Conservation (phyloP, 2,329 filamentous ascomycete genomes). For the Chaetomium sp. region DNA sequence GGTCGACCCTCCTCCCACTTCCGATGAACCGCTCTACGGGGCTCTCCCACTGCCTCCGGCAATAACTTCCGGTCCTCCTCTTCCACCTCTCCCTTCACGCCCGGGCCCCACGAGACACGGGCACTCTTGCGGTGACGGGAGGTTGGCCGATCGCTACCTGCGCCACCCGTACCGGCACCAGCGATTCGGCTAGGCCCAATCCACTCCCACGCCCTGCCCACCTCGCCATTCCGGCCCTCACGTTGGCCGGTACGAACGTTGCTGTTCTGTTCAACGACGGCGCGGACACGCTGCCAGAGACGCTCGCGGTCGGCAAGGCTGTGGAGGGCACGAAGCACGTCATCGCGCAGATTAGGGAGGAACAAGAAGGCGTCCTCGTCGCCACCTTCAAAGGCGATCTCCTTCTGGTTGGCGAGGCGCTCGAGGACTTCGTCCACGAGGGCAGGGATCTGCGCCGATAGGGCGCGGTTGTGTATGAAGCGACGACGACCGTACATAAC, state of each 20-base stretch:
- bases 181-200: constrained; percentile 52
- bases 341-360: constrained; percentile 83
- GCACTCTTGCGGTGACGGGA: constrained; percentile 44
- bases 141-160: constrained; percentile 25
- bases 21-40: constrained; percentile 23
- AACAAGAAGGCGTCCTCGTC: constrained; percentile 79
- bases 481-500: constrained; percentile 58
- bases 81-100: constrained; percentile 33
- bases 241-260: constrained; percentile 76
- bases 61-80: not conserved
- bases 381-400: constrained; percentile 62
- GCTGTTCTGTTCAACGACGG: constrained; percentile 85
- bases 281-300: constrained; percentile 76
- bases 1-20: constrained; percentile 37
- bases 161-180: constrained; percentile 9
- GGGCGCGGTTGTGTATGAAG: constrained; percentile 56
- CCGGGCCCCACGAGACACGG: constrained; percentile 42
- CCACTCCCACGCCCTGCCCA: constrained; percentile 64
- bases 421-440: constrained; percentile 81
- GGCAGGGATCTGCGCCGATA: constrained; percentile 67
- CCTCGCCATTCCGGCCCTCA: constrained; percentile 58
- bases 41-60: constrained; percentile 17
- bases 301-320: constrained; percentile 67
- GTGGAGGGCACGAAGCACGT: constrained; percentile 79
- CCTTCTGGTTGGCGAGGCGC: constrained; percentile 75